A percentile compares a stretch with the other conserved stretches of the same genome.
phyloP scores from a whole-genome alignment of 148 eudicot genomes.

The Diospyros lotus region DNA sequence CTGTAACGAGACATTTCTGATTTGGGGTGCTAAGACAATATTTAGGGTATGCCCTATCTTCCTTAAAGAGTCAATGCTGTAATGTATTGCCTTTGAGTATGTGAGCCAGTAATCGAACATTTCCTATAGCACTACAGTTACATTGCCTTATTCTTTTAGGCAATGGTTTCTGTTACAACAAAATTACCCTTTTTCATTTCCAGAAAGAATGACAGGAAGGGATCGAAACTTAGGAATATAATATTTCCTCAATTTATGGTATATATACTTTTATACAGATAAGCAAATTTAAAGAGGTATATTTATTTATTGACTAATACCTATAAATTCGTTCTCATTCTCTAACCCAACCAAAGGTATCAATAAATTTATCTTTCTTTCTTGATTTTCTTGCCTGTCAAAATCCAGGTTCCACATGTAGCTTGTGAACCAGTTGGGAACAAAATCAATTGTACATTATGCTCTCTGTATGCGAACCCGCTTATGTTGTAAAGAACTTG shows the following conservation, averaged over 20 bases:
- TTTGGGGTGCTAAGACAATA: slow-evolving; percentile 87
- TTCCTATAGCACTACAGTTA: neutral
- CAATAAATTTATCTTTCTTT: no score
- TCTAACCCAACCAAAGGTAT: no score
- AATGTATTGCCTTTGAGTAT: neutral
- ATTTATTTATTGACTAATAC: no score
- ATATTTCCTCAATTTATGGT: neutral
- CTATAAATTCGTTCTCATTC: no score
- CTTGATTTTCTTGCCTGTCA: no score
- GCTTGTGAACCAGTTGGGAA: neutral
- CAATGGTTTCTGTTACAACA: neutral
- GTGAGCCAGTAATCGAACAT: neutral
- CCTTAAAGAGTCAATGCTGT: neutral
- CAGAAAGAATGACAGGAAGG: neutral
- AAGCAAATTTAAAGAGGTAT: no score
- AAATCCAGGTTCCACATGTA: no score
- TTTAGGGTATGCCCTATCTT: slow-evolving; percentile 61
- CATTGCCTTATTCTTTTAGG: neutral
- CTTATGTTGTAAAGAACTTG: no score
- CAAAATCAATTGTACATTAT: neutral
- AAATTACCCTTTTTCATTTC: neutral
- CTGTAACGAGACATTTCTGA: slow-evolving; percentile 85
- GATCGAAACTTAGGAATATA: neutral
- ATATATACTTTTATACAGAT: no score
- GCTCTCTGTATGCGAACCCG: no score